Percentiles rank a stretch among this genome's conserved stretches.
phyloP scores from a whole-genome alignment of 768 basidiomycete species.

The Phaffia tasmanica region DNA sequence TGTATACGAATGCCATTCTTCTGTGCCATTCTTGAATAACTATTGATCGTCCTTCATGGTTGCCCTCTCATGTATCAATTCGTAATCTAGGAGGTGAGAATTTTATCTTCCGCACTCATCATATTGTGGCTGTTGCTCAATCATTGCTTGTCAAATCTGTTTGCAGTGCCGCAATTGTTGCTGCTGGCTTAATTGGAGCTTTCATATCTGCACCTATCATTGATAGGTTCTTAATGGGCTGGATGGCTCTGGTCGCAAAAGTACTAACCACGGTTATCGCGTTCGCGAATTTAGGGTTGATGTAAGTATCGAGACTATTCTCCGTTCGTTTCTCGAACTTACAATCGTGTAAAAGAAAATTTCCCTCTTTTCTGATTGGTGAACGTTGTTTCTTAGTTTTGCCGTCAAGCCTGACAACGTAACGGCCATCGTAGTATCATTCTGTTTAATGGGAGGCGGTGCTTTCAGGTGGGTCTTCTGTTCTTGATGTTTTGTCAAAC shows the following conservation, averaged over 20 bases:
- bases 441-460: conserved; percentile 52
- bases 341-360: too few species aligned
- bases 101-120: conserved; percentile 56
- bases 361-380: conserved; percentile 5
- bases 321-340: neutral
- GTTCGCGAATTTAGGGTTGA: conserved; percentile 53
- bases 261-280: conserved; percentile 53
- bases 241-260: conserved; percentile 53
- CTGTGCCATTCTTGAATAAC: conserved; percentile 35
- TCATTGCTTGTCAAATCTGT: neutral
- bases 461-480: neutral
- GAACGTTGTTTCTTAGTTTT: conserved; percentile 9
- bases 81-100: conserved; percentile 32
- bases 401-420: conserved; percentile 54
- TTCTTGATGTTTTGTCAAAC: conserved; percentile 43
- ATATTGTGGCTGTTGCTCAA: conserved; percentile 58
- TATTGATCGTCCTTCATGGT: conserved; percentile 33
- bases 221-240: conserved; percentile 63
- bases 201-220: neutral
- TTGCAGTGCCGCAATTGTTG: neutral
- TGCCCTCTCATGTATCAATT: conserved; percentile 21
- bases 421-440: conserved; percentile 53
- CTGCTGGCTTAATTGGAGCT: neutral
- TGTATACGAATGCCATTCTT: conserved; percentile 28
- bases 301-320: conserved; percentile 59